These are phyloP conservation scores for Scytalidium lignicola DNA, from an alignment of 2,329 filamentous ascomycete species.

Conservation along the genomic window DNA sequence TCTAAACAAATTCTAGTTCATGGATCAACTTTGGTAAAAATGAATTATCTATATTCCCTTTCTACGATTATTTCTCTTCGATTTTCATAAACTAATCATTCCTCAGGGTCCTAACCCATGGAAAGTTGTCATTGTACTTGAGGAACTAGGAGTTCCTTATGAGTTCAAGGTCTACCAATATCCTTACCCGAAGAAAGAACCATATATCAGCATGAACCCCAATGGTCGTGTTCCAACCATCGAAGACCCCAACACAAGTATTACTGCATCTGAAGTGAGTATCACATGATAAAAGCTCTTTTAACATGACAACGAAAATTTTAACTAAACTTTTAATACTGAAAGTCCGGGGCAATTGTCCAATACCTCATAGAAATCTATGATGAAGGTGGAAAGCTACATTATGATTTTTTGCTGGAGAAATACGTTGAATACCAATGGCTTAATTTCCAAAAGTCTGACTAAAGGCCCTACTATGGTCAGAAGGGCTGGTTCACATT, in stretches of 20 bases:
- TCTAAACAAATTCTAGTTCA: no score
- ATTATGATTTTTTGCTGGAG: constrained; percentile 26
- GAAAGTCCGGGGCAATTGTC: constrained; percentile 39
- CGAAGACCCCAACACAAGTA: constrained; percentile 34
- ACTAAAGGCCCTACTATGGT: constrained; percentile 36
- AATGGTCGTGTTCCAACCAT: constrained; percentile 25
- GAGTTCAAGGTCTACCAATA: constrained; percentile 32
- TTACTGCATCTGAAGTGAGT: constrained; percentile 17
- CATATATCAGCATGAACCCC: constrained; percentile 28
- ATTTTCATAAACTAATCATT: constrained; percentile 8
- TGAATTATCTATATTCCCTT: constrained; percentile 35
- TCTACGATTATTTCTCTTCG: background rate
- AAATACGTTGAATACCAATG: constrained; percentile 30
- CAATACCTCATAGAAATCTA: constrained; percentile 36
- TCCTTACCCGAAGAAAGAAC: constrained; percentile 32
- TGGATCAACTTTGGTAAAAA: no score
- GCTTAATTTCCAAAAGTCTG: constrained; percentile 32
- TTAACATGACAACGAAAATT: no score
- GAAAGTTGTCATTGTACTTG: constrained; percentile 37
- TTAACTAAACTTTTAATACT: constrained; percentile 20
- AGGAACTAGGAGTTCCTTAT: constrained; percentile 36
- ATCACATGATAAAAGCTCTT: no score
- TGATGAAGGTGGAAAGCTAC: constrained; percentile 31
- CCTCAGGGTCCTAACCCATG: constrained; percentile 14
- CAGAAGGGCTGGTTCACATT: constrained; percentile 25